Evolutionary conservation across 495 filamentous ascomycete genomes (phyloP), one percentile per base, ranked within the genome.

Genomic region (Neurospora cerealis): DNA sequence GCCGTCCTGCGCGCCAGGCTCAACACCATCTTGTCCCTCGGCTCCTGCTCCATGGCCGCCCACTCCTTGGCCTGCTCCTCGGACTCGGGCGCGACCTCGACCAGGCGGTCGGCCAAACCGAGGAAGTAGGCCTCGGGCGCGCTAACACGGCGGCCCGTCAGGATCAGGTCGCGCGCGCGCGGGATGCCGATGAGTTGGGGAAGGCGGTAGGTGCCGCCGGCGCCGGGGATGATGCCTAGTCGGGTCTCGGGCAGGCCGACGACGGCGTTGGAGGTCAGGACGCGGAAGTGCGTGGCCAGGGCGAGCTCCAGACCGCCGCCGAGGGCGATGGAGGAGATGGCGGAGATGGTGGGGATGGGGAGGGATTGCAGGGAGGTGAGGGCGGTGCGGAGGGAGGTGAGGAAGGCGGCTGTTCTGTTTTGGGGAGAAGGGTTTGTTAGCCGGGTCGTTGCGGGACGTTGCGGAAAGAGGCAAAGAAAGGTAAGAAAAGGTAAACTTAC

Each of bases 281-380:
- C 90, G 72, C 96, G 92, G 77, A 99, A 88, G 79, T 93, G 88
- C 4, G 94, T 97, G 76, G 90, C 88, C 15, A 99, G 87, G 2
- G 93, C 95, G 36, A 99, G 87, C 79, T 99, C 96, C 21, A 98
- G 88, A 39, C 96, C 96, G 74, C 96, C 96, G 73, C 96, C 96
- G 11, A 99, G 89, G 17, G 96, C 96, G 66, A 90, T 79, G 37
- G 91, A 92, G 66, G 89, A 89, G 74, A 98, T 87, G 60, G 93
- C 93, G 7, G 92, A 89, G 77, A 98, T 93, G 62, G 96, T 97
- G 24, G 96, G 96, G 75, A 98, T 90, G 24, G 91, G 91, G 37
- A 98, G 91, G 69, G 79, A 70, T 10, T 91, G 84, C 54, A 99
- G 86, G 39, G 82, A 80, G 21, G 87, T 83, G 72, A 99, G 89